phyloP scores from a whole-genome alignment of 179 eudicot genomes.

The Camellia oleifera region DNA sequence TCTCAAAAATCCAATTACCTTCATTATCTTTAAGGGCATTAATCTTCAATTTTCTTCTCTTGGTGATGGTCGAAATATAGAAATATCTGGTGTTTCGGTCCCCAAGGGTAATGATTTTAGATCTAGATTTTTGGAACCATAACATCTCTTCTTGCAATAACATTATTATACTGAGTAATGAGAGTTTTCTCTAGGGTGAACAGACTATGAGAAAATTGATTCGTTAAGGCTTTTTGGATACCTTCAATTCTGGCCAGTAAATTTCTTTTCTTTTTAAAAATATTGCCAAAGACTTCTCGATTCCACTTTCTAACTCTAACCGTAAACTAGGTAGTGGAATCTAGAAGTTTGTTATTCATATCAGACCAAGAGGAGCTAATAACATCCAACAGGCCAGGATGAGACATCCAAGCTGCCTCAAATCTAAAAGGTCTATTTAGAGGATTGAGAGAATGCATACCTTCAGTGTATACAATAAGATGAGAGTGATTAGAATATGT shows the following conservation, averaged over 20 bases:
- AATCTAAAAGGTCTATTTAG: no score
- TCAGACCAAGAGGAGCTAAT: no score
- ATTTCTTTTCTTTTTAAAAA: background rate
- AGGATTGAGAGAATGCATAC: no score
- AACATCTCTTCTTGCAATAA: background rate
- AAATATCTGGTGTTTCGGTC: background rate
- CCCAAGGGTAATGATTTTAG: background rate
- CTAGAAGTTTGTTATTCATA: no score
- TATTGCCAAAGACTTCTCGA: background rate
- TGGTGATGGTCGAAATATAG: background rate
- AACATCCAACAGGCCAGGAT: no score
- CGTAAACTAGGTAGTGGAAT: no score
- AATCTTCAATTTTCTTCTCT: background rate
- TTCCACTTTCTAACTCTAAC: no score
- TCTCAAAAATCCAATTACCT: background rate
- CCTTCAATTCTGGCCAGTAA: background rate
- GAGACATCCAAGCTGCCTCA: no score
- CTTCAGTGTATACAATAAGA: no score
- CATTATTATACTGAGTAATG: background rate
- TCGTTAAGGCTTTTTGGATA: background rate
- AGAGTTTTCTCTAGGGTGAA: background rate
- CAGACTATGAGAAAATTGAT: background rate
- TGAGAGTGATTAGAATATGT: no score
- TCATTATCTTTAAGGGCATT: background rate
- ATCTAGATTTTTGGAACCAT: background rate